Evolutionary conservation across 176 grass and related monocot genomes (phyloP).

Genomic region (Musa itinerans): DNA sequence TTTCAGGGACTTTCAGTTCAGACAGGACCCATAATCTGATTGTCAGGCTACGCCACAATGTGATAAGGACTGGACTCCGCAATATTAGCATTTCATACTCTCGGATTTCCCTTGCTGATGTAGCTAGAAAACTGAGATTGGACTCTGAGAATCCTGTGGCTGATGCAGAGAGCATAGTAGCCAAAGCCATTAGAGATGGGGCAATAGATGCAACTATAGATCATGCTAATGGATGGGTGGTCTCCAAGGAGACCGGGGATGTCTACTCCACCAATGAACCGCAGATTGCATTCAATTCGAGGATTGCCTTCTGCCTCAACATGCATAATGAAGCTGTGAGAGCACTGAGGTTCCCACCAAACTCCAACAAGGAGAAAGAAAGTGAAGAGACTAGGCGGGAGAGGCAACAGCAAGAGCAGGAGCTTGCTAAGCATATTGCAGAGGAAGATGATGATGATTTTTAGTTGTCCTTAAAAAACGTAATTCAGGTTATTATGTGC

Average conservation of each 20-base stretch:
- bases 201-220: conserved; percentile 86
- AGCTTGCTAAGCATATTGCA: conserved; percentile 72
- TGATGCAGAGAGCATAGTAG: conserved; percentile 75
- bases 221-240: conserved; percentile 57
- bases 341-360: conserved; percentile 59
- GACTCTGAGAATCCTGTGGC: conserved; percentile 48
- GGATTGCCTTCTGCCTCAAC: conserved; percentile 87
- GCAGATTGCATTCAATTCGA: conserved; percentile 60
- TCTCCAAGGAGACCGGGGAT: conserved; percentile 66
- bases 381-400: conserved; percentile 64
- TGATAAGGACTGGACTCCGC: conserved; percentile 75
- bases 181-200: conserved; percentile 74
- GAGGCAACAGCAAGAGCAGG: conserved; percentile 76
- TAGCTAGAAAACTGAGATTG: conserved; percentile 70
- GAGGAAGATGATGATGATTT: conserved; percentile 89
- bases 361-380: conserved; percentile 79
- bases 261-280: conserved; percentile 87
- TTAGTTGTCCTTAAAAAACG: conserved; percentile 5
- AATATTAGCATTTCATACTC: conserved; percentile 82
- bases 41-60: conserved; percentile 70
- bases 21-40: conserved; percentile 69
- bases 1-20: conserved; percentile 51
- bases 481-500: not conserved
- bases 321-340: conserved; percentile 79
- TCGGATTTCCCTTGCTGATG: conserved; percentile 69